These are phyloP conservation scores for Colletotrichum gloeosporioides DNA, from an alignment of 2,329 filamentous ascomycete species.

Conservation along the genomic window DNA sequence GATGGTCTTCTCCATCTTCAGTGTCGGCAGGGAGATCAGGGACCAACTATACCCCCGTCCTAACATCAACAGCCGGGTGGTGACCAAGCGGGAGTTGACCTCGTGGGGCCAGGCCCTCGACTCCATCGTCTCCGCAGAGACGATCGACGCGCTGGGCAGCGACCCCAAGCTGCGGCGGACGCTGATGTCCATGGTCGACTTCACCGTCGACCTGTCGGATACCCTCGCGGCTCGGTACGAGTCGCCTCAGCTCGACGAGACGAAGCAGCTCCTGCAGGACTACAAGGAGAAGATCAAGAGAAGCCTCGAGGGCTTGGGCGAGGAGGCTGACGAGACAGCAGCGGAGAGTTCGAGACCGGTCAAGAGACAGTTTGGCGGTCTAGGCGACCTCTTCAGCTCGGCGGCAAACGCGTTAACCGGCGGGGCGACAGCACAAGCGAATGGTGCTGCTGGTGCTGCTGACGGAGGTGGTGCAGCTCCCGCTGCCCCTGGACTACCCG, in stretches of 20 bases:
- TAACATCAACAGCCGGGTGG: neutral
- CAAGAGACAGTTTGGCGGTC: neutral
- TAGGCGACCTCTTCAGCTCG: neutral
- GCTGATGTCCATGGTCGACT: constrained; percentile 20
- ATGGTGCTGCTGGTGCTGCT: neutral
- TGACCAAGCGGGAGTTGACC: neutral
- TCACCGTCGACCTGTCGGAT: constrained; percentile 16
- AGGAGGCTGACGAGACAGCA: neutral
- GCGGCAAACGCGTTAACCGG: neutral
- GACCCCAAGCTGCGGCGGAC: constrained; percentile 15
- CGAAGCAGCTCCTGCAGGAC: constrained; percentile 4
- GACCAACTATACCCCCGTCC: neutral
- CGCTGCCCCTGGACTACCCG: neutral
- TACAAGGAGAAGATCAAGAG: constrained; percentile 8
- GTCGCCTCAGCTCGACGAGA: constrained; percentile 5
- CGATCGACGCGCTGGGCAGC: constrained; percentile 10
- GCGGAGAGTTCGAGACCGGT: neutral
- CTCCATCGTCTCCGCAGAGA: constrained; percentile 12
- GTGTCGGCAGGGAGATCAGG: constrained; percentile 8
- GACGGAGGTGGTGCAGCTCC: neutral
- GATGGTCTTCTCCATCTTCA: constrained; percentile 19
- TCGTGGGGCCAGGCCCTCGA: constrained; percentile 22
- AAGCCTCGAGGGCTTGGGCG: neutral
- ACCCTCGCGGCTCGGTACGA: constrained; percentile 9
- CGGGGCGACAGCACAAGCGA: neutral